phyloP scores from a whole-genome alignment of 768 basidiomycete genomes.

The Rhodotorula paludigena region DNA sequence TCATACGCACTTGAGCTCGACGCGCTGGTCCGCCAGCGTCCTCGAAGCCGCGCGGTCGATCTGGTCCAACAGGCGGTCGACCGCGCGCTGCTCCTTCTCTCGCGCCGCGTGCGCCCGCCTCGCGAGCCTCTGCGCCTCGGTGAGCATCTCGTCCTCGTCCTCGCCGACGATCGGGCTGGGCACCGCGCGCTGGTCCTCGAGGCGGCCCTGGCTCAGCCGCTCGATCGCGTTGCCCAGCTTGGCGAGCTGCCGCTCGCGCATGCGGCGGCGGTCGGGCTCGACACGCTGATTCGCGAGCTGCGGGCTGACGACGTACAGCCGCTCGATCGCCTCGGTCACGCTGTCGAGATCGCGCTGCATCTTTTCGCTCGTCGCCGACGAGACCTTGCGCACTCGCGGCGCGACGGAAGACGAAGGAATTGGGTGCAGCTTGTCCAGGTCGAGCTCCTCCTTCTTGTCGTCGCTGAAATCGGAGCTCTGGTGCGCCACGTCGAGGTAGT shows the following conservation, averaged over 20 bases:
- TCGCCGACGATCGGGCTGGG: slow-evolving; percentile 4
- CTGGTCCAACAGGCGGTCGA: slow-evolving; percentile 56
- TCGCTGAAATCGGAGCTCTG: too few species aligned
- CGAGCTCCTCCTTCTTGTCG: slow-evolving; percentile 5
- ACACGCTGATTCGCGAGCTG: slow-evolving; percentile 87
- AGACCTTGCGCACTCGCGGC: slow-evolving; percentile 7
- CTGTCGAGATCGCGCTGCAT: slow-evolving; percentile 75
- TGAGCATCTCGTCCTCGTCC: background rate
- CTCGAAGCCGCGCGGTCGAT: slow-evolving; percentile 63
- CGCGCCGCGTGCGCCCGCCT: background rate
- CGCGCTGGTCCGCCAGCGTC: slow-evolving; percentile 65
- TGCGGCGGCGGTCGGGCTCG: slow-evolving; percentile 64
- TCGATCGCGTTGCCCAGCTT: slow-evolving; percentile 45
- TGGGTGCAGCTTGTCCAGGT: slow-evolving; percentile 10
- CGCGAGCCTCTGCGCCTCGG: background rate
- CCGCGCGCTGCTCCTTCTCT: slow-evolving; percentile 57
- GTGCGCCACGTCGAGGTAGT: slow-evolving; percentile 11
- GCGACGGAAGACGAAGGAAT: slow-evolving; percentile 14
- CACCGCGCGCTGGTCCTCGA: slow-evolving; percentile 44
- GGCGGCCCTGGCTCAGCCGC: slow-evolving; percentile 42
- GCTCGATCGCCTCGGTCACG: slow-evolving; percentile 81
- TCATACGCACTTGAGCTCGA: slow-evolving; percentile 47
- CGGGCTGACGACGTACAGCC: slow-evolving; percentile 76
- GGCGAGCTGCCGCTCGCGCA: slow-evolving; percentile 69
- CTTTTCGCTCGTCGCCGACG: slow-evolving; percentile 59